Evolutionary conservation across 1,284 basidiomycete species (phyloP).

Genomic region (Melampsora allii-populina): DNA sequence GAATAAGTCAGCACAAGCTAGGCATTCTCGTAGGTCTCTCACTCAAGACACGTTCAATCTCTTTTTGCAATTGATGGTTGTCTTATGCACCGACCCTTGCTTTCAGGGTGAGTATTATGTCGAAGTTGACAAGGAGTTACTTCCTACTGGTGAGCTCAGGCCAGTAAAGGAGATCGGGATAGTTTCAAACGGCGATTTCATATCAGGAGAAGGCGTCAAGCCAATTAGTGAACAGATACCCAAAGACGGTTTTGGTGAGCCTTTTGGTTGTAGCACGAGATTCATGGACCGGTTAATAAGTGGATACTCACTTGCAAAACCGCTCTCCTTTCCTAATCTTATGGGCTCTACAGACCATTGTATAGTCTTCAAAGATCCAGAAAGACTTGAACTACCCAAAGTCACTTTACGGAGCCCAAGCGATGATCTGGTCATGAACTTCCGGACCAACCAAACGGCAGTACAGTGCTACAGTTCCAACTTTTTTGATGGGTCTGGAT

Average conservation of each 20-base stretch:
- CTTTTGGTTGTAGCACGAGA: not conserved
- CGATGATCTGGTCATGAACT: conserved; percentile 18
- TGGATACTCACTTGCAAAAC: not conserved
- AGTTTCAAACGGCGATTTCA: conserved; percentile 9
- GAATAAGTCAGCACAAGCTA: conserved; percentile 22
- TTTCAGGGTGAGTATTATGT: conserved; percentile 23
- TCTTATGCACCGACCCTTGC: not conserved
- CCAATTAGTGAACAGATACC: conserved; percentile 16
- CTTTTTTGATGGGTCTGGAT: conserved; percentile 26
- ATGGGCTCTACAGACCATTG: conserved; percentile 17
- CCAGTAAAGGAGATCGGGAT: conserved; percentile 6
- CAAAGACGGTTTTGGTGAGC: conserved; percentile 16
- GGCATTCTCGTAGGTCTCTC: conserved; percentile 25
- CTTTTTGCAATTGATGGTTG: not conserved
- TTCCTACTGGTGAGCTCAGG: conserved; percentile 27
- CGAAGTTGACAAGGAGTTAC: not conserved
- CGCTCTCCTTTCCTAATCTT: not conserved
- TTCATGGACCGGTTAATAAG: not conserved
- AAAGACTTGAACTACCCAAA: not conserved
- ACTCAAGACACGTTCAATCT: not conserved
- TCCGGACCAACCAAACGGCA: conserved; percentile 31
- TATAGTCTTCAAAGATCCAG: conserved; percentile 17
- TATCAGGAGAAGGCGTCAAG: not conserved
- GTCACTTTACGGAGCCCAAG: conserved; percentile 21
- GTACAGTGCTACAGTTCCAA: conserved; percentile 41